Base-by-base conservation (phyloP, 208 protist species). In the Acanthamoeba healyi region DNA sequence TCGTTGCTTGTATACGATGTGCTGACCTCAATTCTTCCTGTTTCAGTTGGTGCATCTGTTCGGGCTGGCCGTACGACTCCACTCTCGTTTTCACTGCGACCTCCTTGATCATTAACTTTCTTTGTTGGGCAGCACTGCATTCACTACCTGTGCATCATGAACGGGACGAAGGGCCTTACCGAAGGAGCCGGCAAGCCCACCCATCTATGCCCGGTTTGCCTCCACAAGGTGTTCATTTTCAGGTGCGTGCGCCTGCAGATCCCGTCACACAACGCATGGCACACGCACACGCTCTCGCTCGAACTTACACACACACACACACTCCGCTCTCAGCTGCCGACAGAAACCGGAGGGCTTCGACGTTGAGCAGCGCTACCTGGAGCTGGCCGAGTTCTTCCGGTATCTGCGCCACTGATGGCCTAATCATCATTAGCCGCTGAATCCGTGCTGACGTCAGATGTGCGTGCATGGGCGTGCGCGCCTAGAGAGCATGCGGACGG, bases 191-290 rank as follows among this genome's bases (percentile, higher is more conserved):
- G 26, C 12, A 82, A 82, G 42, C 72, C 72, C 6, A 51, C 72
- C 10, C 72, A 82, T n/a, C 72, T 82, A 7, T 82, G 72, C 24
- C 72, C 72, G 19, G 4, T 5, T 26, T 82, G 72, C 29, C 72
- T 82, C 9, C 72, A 82, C 29, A 82, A 82, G 42, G 40, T 82
- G 26, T 82, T 82, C 40, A 54, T 82, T 6, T 82, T 82, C 42
- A 19, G 72, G 72, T 70, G 29, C 61, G 61, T 7, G 58, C 29
- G 26, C 58, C 19, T 4, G 19, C 44, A 4, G 46, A 51, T 51
- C 17, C 3, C 46, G 46, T 51, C 67, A 34, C 22, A 29, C 36
- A 79, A n/a, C 36, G 0, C 34, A n/a, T 10, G 9, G 19, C 58
- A 67, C 19, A 24, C 58, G 9, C 58, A 0, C 0, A 12, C n/a